Evolutionary conservation across 2,329 filamentous ascomycete genomes (phyloP).

Genomic region (Fusarium nisikadoi): DNA sequence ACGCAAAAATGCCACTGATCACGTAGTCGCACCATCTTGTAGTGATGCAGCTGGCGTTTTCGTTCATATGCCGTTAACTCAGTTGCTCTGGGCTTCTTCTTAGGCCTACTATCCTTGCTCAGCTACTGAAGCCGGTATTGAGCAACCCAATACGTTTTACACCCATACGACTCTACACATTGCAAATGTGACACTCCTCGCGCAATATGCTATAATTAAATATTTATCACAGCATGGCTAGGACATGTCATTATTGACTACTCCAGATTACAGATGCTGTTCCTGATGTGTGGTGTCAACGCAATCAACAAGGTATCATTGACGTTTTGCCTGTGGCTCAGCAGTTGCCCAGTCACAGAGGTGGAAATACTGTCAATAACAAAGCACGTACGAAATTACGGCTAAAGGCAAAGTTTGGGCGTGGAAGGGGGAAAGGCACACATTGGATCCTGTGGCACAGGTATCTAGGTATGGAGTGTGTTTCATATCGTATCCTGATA

Average conservation of each 20-base stretch:
- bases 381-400: constrained; percentile 9
- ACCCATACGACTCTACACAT: background rate
- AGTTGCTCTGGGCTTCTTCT: background rate
- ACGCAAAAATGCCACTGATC: background rate
- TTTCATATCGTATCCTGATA: constrained; percentile 23
- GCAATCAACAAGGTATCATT: constrained; percentile 28
- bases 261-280: background rate
- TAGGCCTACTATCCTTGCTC: background rate
- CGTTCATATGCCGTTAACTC: background rate
- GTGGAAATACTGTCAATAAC: background rate
- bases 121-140: background rate
- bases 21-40: background rate
- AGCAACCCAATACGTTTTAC: background rate
- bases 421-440: background rate
- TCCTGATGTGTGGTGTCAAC: constrained; percentile 4
- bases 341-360: constrained; percentile 4
- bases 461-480: constrained; percentile 1
- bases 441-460: background rate
- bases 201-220: background rate
- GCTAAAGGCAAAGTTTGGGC: background rate
- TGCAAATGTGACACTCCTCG: background rate
- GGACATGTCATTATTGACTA: background rate
- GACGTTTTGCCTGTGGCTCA: constrained; percentile 42
- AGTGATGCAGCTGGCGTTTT: background rate
- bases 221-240: background rate